Evolutionary conservation across 2,329 filamentous ascomycete species (phyloP).

Genomic region (Fusarium setosum): DNA sequence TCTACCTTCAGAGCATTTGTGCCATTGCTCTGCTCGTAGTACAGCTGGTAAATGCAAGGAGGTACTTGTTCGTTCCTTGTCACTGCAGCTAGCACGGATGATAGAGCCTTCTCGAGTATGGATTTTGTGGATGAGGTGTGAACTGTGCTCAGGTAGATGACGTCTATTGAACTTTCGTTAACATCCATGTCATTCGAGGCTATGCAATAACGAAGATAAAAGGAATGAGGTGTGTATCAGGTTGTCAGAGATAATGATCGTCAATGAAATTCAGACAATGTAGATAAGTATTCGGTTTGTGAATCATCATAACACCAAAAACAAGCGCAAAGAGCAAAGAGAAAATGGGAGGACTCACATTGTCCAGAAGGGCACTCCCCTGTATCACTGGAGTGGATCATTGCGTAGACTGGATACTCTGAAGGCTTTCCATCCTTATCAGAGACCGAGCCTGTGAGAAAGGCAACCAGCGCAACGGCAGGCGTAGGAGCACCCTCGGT

Average conservation of each 20-base stretch:
- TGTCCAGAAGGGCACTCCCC: conserved; percentile 90
- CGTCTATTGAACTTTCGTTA: conserved; percentile 47
- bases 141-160: conserved; percentile 53
- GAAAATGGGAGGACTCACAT: conserved; percentile 74
- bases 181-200: conserved; percentile 38
- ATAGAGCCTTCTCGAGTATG: conserved; percentile 54
- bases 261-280: conserved; percentile 98
- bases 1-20: conserved; percentile 45
- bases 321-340: conserved; percentile 25
- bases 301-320: conserved; percentile 84
- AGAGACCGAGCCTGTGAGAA: conserved; percentile 65
- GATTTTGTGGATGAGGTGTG: conserved; percentile 48
- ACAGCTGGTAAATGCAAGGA: conserved; percentile 61
- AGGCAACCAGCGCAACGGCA: conserved; percentile 77
- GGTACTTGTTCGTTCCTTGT: conserved; percentile 43
- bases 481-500: conserved; percentile 82
- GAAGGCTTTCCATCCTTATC: conserved; percentile 47
- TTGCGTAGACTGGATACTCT: conserved; percentile 64
- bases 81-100: conserved; percentile 52
- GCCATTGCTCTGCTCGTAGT: conserved; percentile 63
- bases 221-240: conserved; percentile 70
- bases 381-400: conserved; percentile 88
- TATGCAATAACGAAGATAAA: conserved; percentile 14
- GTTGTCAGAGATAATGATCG: conserved; percentile 88
- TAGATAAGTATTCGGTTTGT: conserved; percentile 97